Evolutionary conservation across 805 yeast species (phyloP), one percentile per base, ranked within the genome.

Genomic region (Saccharomyces jurei): DNA sequence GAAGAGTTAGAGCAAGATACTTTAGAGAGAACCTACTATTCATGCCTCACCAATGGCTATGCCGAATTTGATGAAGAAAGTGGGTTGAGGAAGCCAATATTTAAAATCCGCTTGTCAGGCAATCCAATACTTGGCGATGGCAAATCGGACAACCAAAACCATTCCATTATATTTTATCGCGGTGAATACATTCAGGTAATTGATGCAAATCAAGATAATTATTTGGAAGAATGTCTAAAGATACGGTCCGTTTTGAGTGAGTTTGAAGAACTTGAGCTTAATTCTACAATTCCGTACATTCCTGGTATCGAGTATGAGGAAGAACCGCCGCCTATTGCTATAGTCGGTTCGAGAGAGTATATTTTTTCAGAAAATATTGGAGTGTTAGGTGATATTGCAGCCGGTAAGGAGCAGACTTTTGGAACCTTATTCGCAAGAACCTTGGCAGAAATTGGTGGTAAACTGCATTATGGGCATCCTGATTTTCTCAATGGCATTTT

Each of bases 121-220:
- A 86, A 92, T 71, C 98, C 98, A 11, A 92, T 92, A 52, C 74
- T 91, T 48, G 98, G 98, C 28, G 98, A 92, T 71, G 98, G 98
- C 36, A 92, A 92, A 68, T 85, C 97, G 14, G 98, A 92, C 68
- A 92, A 92, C 68, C 98, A 92, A 71, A 92, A 92, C 66, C 87
- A 87, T 67, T 82, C 96, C 1, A 68, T 92, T 44, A 83, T 91
- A 13, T 92, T 87, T 71, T 85, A 87, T 68, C 81, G 98, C 54
- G 98, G 98, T 25, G 98, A 92, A 66, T 91, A 90, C 67, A 85
- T 92, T 59, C 97, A 92, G 73, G 90, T 91, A 2, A 83, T 92
- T 56, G 98, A 92, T 76, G 96, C 98, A 1, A 92, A 92, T 63
- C 98, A 92, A 73, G 98, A 92, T 68, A 92, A 92, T 68, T 92